Base-by-base conservation (phyloP, 257 asterid genomes). In the Lycium barbarum region DNA sequence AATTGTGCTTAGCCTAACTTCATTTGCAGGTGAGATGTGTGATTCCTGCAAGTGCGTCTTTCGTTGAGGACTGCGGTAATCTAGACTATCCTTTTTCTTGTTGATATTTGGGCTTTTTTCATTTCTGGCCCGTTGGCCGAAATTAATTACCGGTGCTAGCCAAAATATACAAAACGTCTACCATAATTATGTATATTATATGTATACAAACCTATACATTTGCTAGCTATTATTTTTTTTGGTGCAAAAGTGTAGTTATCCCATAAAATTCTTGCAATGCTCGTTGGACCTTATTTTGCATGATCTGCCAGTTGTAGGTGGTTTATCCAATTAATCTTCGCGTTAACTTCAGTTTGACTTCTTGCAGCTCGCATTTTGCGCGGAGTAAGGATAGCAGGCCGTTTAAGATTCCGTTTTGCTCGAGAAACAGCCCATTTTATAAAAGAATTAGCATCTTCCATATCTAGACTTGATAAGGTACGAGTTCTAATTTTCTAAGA, bases 301-400 rank as follows among this genome's bases (percentile, higher is more conserved):
- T 53, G 43, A 57, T 40, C 33, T 63, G 18, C 53, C 38, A 51
- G 1, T 67, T 59, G 26, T 35, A 17, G 38, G 33, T 70, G 9
- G 20, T 51, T 22, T 63, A 18, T 68, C 80, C 54, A 51, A 62
- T 20, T 73, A 43, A 54, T 57, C 22, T 53, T 14, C 55, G 47
- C 63, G 66, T 65, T 68, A 83, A 86, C 51, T 47, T 47, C 9
- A 36, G 45, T 49, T 5, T 10, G 78, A 54, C 66, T 26, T 68
- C 80, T 76, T 66, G 33, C 54, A 87, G 90, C 90, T 58, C 90
- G 90, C 35, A 87, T 87, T 61, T 63, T 87, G 76, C 88, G 90
- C 2, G 90, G 86, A 55, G 58, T 87, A 18, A 87, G 90, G 84
- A 87, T 87, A 38, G 86, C 90, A 40, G 88, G 88, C 18, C 90